These are phyloP conservation scores for Silene uniflora DNA, from an alignment of 148 eudicot species.

Conservation along the genomic window DNA sequence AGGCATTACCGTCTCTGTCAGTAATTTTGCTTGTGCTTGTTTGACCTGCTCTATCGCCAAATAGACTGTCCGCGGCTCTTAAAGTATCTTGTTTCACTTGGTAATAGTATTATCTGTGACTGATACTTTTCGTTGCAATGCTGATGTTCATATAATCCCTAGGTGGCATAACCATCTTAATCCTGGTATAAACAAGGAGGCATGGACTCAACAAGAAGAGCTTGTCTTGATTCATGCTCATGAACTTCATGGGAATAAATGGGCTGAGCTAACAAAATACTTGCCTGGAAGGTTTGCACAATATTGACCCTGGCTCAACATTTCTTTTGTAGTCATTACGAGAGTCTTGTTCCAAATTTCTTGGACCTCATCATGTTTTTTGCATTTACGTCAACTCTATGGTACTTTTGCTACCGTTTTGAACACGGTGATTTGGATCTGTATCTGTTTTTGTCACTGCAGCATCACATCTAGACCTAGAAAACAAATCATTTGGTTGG, in stretches of 20 bases:
- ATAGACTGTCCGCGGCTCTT: background rate
- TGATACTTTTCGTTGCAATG: constrained; percentile 15
- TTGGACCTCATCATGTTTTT: background rate
- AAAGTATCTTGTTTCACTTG: background rate
- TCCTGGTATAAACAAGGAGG: constrained; percentile 89
- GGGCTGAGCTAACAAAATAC: constrained; percentile 94
- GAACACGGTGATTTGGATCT: background rate
- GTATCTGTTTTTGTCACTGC: background rate
- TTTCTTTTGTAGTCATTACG: background rate
- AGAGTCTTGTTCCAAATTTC: background rate
- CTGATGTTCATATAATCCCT: constrained; percentile 15
- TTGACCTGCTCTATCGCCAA: background rate
- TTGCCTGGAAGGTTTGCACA: constrained; percentile 76
- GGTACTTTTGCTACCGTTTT: background rate
- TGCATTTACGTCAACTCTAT: background rate
- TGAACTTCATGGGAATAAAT: constrained; percentile 84
- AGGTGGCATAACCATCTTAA: constrained; percentile 99
- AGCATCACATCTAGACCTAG: background rate
- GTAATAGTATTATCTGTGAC: constrained; percentile 5
- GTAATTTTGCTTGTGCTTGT: background rate
- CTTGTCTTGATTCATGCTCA: constrained; percentile 76
- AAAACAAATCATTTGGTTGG: no score
- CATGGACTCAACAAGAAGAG: constrained; percentile 98
- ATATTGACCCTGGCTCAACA: background rate
- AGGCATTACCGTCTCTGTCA: no score